Base-by-base conservation (phyloP, 2,329 filamentous ascomycete species). In the Monosporascus sp. region DNA sequence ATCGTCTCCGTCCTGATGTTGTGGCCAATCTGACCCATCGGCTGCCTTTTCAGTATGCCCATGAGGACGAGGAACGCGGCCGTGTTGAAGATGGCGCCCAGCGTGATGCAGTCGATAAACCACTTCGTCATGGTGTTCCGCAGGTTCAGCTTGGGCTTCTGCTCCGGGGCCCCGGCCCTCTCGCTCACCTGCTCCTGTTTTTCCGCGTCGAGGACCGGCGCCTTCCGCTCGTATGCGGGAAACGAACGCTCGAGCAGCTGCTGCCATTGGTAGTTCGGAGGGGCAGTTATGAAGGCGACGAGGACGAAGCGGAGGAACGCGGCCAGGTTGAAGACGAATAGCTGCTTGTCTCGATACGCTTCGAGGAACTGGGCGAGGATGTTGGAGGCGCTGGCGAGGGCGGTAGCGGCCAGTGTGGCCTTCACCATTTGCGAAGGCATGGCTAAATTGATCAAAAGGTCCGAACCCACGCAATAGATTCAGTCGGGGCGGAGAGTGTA, bases 241-340 rank as follows among this genome's bases (percentile, higher is more conserved):
- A 82, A 81, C 9, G 66, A 73, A 22, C 71, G 69, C 65, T 84
- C 81, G 31, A 84, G 73, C 31, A 74, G 74, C 52, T 78, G 74
- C 59, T 84, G 80, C 81, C 82, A 85, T 52, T 79, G 67, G 60
- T 80, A 83, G 57, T 82, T 83, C 49, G 81, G 76, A 7, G 82
- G 82, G 1, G 80, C 75, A 5, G 77, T 77, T 43, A 84, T 66
- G 52, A 84, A 65, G 3, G 79, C 73, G 50, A 80, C 74, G 38
- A 76, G 69, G 40, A 81, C 73, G 66, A 84, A 85, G 58, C 80
- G 80, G 20, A 80, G 63, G 43, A 84, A 71, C 27, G 77, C 73
- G 31, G 71, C 56, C 1, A 73, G 49, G 53, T 84, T 78, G 49
- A 84, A 69, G 37, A 66, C 59, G 47, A 80, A 73, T 8, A 75